Base-by-base conservation (phyloP, 805 yeast genomes). In the Cyberlindnera japonica region DNA sequence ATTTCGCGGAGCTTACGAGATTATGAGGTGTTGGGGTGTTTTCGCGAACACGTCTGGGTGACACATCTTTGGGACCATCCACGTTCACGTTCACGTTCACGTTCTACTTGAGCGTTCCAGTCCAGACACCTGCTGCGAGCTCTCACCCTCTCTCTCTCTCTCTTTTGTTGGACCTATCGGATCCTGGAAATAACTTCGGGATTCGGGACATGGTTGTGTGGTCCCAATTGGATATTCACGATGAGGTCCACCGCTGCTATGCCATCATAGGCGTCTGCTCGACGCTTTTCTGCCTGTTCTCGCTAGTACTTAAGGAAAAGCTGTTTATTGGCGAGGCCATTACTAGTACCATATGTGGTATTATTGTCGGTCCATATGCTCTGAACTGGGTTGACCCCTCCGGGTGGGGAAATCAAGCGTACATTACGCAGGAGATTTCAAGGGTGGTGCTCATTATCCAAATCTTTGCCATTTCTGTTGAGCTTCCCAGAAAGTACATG, bases 381-480 rank as follows among this genome's bases (percentile, higher is more conserved):
- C 63, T 88, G 24, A 64, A 77, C 44, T 86, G 95, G 95, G 84
- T 89, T 54, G 63, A 80, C 43, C 96, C 96, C 2, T 59, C 75
- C 7, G 63, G 72, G 4, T 89, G 96, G 96, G 95, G 95, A 1
- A 82, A 87, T 54, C 62, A 83, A 1, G 96, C 89, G 59, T 71
- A 72, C 40, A 77, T 89, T 47, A 88, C 96, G 0, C 68, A 88
- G 48, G 96, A 89, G 55, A 68, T 89, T 16, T 81, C 91, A 40
- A 71, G 96, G 38, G 76, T 89, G 11, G 91, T 87, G 3, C 67
- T 89, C 54, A 81, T 90, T 57, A 76, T 89, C 41, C 96, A 88
- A 66, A 85, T 89, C 51, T 91, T 89, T 54, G 95, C 96, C 8
- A 95, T 86, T 21, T 95, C 95, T 3, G 96, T 88, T 22, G 96